A percentile compares a stretch with the other conserved stretches of the same genome.
Conservation (phyloP, 2,329 filamentous ascomycete genomes). For the Neonectria sp. region DNA sequence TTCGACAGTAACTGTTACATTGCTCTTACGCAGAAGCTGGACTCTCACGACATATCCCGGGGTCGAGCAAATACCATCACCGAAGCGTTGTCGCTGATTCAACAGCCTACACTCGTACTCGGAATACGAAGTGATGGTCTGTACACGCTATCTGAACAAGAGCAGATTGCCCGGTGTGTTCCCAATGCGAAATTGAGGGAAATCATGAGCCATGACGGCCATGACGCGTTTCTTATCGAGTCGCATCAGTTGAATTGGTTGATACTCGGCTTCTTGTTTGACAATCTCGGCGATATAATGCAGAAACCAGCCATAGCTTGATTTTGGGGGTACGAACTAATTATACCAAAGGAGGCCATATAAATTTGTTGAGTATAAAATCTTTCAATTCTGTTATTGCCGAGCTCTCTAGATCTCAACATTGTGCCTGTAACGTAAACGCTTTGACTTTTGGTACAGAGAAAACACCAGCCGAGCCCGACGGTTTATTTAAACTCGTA, state of each 20-base stretch:
- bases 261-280: background rate
- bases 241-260: conserved; percentile 8
- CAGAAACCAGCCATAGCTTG: too few species aligned
- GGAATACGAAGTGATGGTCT: conserved; percentile 8
- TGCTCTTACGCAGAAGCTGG: conserved; percentile 20
- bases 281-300: too few species aligned
- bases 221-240: conserved; percentile 11
- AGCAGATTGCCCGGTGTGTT: background rate
- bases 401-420: too few species aligned
- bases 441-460: too few species aligned
- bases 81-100: background rate
- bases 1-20: conserved; percentile 26
- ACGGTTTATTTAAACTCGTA: too few species aligned
- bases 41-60: conserved; percentile 18
- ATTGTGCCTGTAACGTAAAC: too few species aligned
- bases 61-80: background rate
- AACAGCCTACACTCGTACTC: conserved; percentile 1
- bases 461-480: too few species aligned
- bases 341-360: too few species aligned
- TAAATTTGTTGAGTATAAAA: too few species aligned
- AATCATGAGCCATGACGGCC: conserved; percentile 8
- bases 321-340: too few species aligned
- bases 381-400: too few species aligned
- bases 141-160: conserved; percentile 10
- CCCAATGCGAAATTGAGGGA: background rate